phyloP scores from a whole-genome alignment of 139 green algal species.

The Chlamydomonas eustigma region DNA sequence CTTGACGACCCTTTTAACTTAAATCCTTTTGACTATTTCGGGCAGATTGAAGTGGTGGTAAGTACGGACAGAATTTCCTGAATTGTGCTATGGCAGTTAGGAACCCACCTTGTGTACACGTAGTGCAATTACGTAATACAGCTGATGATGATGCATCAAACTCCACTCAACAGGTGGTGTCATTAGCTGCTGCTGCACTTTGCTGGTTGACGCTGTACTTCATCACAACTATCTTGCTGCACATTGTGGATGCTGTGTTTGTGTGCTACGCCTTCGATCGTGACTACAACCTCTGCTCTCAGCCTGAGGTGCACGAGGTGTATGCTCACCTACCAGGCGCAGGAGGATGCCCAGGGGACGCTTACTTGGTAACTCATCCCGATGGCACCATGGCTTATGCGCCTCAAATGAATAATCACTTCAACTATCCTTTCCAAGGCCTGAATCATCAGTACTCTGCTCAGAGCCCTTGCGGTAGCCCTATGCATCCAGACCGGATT shows the following conservation, averaged over 20 bases:
- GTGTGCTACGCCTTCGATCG: conserved; percentile 3
- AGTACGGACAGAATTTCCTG: background rate
- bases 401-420: background rate
- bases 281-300: background rate
- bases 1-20: background rate
- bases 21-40: background rate
- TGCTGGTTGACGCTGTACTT: background rate
- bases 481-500: background rate
- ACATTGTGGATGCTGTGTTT: background rate
- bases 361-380: background rate
- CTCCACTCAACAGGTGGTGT: background rate
- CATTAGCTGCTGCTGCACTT: background rate
- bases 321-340: background rate
- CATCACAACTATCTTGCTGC: background rate
- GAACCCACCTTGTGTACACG: too few relatives aligned
- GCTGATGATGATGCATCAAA: too few relatives aligned
- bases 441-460: background rate
- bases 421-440: background rate
- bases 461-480: background rate
- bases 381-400: background rate
- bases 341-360: background rate
- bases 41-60: background rate
- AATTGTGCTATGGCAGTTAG: too few relatives aligned
- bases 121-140: too few relatives aligned
- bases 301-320: background rate